These are phyloP conservation scores for Austroboletus niveus DNA, from an alignment of 1,284 basidiomycete species.

Conservation along the genomic window DNA sequence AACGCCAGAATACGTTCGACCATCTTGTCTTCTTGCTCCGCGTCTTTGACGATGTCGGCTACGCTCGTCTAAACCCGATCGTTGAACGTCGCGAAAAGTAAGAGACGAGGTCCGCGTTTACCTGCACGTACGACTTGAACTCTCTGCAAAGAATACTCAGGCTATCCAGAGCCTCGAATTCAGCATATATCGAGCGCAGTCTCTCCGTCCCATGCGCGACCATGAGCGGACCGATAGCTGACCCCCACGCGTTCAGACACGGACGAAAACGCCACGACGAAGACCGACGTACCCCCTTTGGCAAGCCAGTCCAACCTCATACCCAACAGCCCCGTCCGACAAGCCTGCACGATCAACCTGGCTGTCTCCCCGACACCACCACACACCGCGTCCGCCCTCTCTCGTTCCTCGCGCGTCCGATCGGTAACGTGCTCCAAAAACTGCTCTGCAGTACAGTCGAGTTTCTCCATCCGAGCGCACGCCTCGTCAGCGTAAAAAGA, in stretches of 20 bases:
- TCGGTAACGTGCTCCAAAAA: constrained; percentile 54
- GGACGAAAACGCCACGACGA: not conserved
- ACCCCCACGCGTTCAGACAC: constrained; percentile 3
- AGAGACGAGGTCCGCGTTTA: constrained; percentile 25
- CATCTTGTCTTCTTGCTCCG: constrained; percentile 68
- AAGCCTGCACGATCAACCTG: constrained; percentile 44
- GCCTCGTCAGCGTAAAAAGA: constrained; percentile 58
- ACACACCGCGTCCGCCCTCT: constrained; percentile 52
- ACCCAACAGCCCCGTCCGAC: constrained; percentile 52
- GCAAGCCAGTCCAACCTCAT: constrained; percentile 58
- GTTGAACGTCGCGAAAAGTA: not conserved
- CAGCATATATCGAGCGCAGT: constrained; percentile 59
- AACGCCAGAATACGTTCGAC: constrained; percentile 73
- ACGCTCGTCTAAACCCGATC: constrained; percentile 47
- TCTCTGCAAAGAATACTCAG: constrained; percentile 57
- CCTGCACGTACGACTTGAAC: constrained; percentile 60
- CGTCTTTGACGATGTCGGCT: constrained; percentile 57
- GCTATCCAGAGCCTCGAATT: constrained; percentile 62
- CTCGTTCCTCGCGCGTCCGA: constrained; percentile 55
- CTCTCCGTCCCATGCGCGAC: constrained; percentile 45
- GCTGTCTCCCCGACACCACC: constrained; percentile 42
- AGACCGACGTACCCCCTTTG: constrained; percentile 44
- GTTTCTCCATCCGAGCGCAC: constrained; percentile 33
- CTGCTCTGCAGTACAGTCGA: constrained; percentile 43
- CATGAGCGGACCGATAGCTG: constrained; percentile 63